Evolutionary conservation across 345 rosid species (phyloP).

Genomic region (Eucalyptus viminalis): DNA sequence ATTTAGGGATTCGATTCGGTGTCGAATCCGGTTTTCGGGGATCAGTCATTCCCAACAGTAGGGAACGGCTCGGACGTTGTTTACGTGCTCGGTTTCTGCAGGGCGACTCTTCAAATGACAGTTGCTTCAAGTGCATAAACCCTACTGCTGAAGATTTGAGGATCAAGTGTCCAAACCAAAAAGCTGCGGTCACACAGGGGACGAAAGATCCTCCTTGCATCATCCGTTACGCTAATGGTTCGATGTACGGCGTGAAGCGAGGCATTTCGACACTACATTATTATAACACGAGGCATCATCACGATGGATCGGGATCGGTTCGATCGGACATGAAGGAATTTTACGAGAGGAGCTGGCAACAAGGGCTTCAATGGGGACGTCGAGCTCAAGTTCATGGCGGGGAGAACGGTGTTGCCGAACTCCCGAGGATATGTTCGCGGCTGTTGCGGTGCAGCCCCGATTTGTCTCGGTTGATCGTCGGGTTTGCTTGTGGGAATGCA

Average conservation of each 20-base stretch:
- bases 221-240: neutral
- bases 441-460: neutral
- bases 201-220: neutral
- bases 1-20: too few relatives aligned
- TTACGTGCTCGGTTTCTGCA: neutral
- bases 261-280: accelerated
- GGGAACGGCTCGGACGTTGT: neutral
- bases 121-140: neutral
- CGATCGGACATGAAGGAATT: neutral
- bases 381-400: neutral
- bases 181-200: neutral
- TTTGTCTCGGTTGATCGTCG: neutral
- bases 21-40: too few relatives aligned
- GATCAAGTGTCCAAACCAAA: neutral
- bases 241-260: neutral
- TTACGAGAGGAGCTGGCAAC: neutral
- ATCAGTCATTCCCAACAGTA: too few relatives aligned
- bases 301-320: neutral
- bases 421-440: accelerated
- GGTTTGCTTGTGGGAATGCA: neutral
- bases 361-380: neutral
- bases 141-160: neutral
- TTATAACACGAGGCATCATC: neutral
- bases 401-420: neutral
- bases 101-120: neutral